These are phyloP conservation scores for Mycena leptocephala DNA, from an alignment of 768 basidiomycete genomes.

Conservation along the genomic window DNA sequence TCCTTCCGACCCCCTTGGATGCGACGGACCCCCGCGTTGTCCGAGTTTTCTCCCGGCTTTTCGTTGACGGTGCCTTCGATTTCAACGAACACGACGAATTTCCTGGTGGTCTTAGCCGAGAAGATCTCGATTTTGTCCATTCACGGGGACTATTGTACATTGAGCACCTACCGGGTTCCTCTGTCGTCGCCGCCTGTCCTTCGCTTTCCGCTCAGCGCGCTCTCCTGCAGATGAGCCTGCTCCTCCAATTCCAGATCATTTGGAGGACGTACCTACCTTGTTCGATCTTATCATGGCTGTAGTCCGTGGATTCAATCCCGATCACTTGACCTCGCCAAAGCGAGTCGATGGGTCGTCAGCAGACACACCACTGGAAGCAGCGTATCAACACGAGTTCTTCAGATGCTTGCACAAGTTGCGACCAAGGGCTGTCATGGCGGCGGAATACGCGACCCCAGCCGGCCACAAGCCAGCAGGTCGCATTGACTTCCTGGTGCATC, in stretches of 20 bases:
- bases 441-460: background rate
- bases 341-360: background rate
- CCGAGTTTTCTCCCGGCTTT: background rate
- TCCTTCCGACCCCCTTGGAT: background rate
- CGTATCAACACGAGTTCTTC: constrained; percentile 7
- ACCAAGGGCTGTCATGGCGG: background rate
- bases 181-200: background rate
- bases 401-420: background rate
- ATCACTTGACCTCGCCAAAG: background rate
- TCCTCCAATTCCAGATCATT: background rate
- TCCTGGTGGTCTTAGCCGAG: background rate
- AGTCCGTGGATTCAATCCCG: background rate
- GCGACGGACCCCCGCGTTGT: background rate
- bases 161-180: background rate
- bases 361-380: background rate
- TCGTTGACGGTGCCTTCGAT: background rate
- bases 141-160: background rate
- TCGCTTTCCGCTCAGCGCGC: background rate
- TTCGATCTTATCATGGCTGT: background rate
- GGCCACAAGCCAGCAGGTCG: background rate
- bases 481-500: constrained; percentile 7
- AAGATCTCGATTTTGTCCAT: background rate
- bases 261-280: background rate
- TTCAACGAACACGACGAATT: background rate
- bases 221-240: background rate